These are phyloP conservation scores for Endothia cerciana DNA, from an alignment of 2,329 filamentous ascomycete species.

Conservation along the genomic window DNA sequence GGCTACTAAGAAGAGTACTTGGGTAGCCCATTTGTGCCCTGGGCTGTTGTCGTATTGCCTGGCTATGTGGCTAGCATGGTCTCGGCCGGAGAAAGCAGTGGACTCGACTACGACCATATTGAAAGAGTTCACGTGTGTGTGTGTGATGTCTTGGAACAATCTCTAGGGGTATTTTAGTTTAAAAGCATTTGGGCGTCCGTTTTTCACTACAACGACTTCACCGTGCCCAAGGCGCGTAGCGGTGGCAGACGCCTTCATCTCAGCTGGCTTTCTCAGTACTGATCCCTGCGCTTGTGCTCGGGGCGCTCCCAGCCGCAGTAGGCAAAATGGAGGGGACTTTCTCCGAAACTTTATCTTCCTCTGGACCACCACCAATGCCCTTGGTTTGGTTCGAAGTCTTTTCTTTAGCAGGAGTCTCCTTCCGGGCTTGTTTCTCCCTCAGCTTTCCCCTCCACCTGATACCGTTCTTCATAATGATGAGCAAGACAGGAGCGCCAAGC, in stretches of 20 bases:
- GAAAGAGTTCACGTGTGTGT: background rate
- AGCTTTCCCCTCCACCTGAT: slow-evolving; percentile 47
- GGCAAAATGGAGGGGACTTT: background rate
- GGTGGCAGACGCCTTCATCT: background rate
- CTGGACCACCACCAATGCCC: background rate
- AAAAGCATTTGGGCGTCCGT: background rate
- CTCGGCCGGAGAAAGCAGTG: background rate
- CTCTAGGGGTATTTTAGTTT: background rate
- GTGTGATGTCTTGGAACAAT: background rate
- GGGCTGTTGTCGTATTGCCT: background rate
- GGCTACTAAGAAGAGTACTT: background rate
- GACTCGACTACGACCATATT: background rate
- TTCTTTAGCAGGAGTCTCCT: slow-evolving; percentile 25
- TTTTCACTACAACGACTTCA: background rate
- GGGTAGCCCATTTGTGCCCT: background rate
- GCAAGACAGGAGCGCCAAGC: slow-evolving; percentile 44
- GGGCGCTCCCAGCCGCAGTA: background rate
- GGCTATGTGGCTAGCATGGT: slow-evolving; percentile 7
- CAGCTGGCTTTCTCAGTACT: background rate
- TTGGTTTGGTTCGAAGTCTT: slow-evolving; percentile 1
- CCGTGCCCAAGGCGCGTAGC: background rate
- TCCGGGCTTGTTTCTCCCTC: slow-evolving; percentile 36
- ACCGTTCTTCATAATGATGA: slow-evolving; percentile 47
- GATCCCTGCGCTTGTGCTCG: too few relatives aligned
- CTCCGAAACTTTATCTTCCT: background rate